These are phyloP conservation scores for Bruguiera hainesii DNA, from an alignment of 441 rosid species.

Conservation along the genomic window DNA sequence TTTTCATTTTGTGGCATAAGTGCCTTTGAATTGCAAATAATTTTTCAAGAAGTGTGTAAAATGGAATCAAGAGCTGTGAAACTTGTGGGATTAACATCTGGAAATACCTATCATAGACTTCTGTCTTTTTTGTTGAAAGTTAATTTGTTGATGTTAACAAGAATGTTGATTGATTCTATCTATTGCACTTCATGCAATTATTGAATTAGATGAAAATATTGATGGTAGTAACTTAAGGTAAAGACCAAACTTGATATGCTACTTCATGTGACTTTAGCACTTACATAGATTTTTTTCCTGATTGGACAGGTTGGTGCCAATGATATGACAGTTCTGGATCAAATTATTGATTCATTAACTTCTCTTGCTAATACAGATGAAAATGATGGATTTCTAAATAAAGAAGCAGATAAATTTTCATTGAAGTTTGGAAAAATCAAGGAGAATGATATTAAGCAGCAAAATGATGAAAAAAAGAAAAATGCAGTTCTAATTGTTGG, in stretches of 20 bases:
- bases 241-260: background rate
- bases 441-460: slow-evolving; percentile 37
- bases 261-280: slow-evolving; percentile 1
- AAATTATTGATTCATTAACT: slow-evolving; percentile 80
- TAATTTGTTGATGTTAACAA: background rate
- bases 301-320: slow-evolving; percentile 84
- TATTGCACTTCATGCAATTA: background rate
- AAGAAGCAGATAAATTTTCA: slow-evolving; percentile 44
- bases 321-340: slow-evolving; percentile 67
- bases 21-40: slow-evolving; percentile 3
- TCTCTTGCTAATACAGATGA: slow-evolving; percentile 64
- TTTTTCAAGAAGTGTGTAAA: background rate
- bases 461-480: slow-evolving; percentile 33
- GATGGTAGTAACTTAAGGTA: background rate
- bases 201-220: background rate
- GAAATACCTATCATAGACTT: background rate
- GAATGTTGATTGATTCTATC: background rate
- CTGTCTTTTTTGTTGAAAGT: no score
- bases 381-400: slow-evolving; percentile 28
- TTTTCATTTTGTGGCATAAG: background rate
- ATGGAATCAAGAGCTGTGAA: background rate
- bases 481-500: slow-evolving; percentile 74
- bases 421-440: slow-evolving; percentile 51
- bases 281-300: slow-evolving; percentile 17
- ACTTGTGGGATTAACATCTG: background rate